A percentile compares a stretch with the other conserved stretches of the same genome.
Evolutionary conservation across 345 rosid species (phyloP).

Genomic region (Rhizophora apiculata): DNA sequence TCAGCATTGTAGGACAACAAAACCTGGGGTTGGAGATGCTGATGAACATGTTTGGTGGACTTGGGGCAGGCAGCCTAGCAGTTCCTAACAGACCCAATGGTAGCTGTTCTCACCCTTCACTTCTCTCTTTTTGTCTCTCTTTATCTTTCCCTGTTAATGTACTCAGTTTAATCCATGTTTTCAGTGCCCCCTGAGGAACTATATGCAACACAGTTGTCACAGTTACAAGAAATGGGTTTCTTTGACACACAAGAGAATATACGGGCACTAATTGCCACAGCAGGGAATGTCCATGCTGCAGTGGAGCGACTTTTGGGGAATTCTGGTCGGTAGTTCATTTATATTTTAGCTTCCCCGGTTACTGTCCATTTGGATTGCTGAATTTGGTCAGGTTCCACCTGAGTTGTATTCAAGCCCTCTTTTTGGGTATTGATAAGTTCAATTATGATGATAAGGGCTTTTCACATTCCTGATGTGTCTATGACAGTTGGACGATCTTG

Average conservation of each 20-base stretch:
- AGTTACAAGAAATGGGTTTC: constrained; percentile 82
- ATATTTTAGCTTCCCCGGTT: background rate
- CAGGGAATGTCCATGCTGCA: constrained; percentile 71
- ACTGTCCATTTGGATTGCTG: constrained; percentile 8
- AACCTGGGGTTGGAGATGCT: constrained; percentile 49
- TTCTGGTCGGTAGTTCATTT: constrained; percentile 32
- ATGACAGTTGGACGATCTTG: background rate
- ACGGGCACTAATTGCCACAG: constrained; percentile 58
- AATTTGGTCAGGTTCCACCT: constrained; percentile 3
- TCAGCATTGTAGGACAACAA: constrained; percentile 38
- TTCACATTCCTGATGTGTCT: constrained; percentile 4
- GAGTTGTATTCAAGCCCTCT: constrained; percentile 11
- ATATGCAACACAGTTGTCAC: constrained; percentile 58
- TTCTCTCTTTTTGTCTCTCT: background rate
- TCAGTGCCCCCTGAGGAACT: constrained; percentile 63
- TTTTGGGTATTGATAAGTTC: constrained; percentile 16
- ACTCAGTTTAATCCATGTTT: constrained; percentile 3
- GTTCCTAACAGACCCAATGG: constrained; percentile 51
- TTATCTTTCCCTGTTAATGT: background rate
- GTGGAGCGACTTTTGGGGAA: constrained; percentile 65
- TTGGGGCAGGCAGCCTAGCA: constrained; percentile 53
- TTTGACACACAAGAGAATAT: constrained; percentile 64
- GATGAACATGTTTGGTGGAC: constrained; percentile 63
- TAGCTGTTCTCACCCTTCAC: constrained; percentile 10
- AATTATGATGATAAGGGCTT: constrained; percentile 12